These are phyloP conservation scores for Diospyros kaki DNA, from an alignment of 148 eudicot species.

Conservation along the genomic window DNA sequence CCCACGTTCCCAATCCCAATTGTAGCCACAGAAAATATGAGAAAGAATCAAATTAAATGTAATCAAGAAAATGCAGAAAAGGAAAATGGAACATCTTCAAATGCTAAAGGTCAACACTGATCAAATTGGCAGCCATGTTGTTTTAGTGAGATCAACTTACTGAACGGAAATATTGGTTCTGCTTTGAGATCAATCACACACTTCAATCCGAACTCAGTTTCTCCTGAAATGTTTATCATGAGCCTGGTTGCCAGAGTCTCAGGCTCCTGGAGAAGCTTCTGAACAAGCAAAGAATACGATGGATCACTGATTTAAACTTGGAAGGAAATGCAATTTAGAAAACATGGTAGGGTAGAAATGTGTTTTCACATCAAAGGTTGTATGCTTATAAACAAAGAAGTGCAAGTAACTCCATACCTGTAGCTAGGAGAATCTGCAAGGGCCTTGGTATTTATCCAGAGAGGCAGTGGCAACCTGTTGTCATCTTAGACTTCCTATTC, in stretches of 20 bases:
- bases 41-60: too few relatives aligned
- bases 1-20: neutral
- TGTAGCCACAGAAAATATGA: too few relatives aligned
- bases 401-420: conserved; percentile 13
- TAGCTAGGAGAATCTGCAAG: conserved; percentile 6
- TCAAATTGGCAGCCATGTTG: neutral
- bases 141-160: too few relatives aligned
- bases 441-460: neutral
- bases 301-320: neutral
- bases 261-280: neutral
- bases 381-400: neutral
- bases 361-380: neutral
- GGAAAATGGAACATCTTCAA: neutral
- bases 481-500: neutral
- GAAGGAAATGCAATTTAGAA: neutral
- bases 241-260: too few relatives aligned
- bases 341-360: too few relatives aligned
- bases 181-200: conserved; percentile 1
- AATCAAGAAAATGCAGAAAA: neutral
- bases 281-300: neutral
- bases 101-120: neutral
- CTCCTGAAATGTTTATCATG: neutral
- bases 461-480: too few relatives aligned
- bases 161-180: neutral
- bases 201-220: neutral